A percentile compares a stretch with the other conserved stretches of the same genome.
Evolutionary conservation across 768 basidiomycete species (phyloP).

Genomic region (Tephrocybe sp.): DNA sequence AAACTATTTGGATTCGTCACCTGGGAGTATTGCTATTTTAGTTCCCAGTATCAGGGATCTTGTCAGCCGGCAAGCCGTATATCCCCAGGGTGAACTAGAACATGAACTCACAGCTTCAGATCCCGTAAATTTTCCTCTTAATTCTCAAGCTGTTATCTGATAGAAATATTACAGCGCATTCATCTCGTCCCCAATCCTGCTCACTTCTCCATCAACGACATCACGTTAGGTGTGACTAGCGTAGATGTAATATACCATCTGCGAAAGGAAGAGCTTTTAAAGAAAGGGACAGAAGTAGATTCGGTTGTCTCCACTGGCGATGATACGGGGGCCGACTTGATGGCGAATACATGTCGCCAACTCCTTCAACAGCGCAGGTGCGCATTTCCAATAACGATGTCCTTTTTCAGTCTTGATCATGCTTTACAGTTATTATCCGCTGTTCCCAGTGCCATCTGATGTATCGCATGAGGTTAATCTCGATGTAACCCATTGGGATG

Average conservation of each 20-base stretch:
- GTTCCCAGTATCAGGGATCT: conserved; percentile 84
- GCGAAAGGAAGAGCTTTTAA: conserved; percentile 76
- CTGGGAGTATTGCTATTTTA: conserved; percentile 70
- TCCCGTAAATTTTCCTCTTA: conserved; percentile 40
- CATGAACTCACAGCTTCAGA: conserved; percentile 40
- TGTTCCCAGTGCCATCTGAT: conserved; percentile 84
- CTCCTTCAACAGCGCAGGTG: conserved; percentile 87
- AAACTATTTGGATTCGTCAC: conserved; percentile 55
- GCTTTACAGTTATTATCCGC: conserved; percentile 81
- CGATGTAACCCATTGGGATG: conserved; percentile 75
- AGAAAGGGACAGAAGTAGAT: conserved; percentile 61
- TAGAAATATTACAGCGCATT: conserved; percentile 52
- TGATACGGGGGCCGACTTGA: conserved; percentile 59
- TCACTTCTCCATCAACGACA: conserved; percentile 79
- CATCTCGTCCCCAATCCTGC: conserved; percentile 84
- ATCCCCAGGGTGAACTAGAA: conserved; percentile 74
- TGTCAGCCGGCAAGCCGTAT: conserved; percentile 74
- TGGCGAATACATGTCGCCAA: conserved; percentile 77
- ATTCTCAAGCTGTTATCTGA: neutral
- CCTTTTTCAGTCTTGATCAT: neutral
- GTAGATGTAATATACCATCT: conserved; percentile 90
- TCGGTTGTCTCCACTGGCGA: conserved; percentile 38
- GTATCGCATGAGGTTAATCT: conserved; percentile 81
- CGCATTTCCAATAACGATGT: conserved; percentile 5
- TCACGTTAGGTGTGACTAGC: conserved; percentile 77